A percentile compares a stretch with the other conserved stretches of the same genome.
These are phyloP conservation scores for Suillus americanus DNA, from an alignment of 768 basidiomycete genomes.

Conservation along the genomic window DNA sequence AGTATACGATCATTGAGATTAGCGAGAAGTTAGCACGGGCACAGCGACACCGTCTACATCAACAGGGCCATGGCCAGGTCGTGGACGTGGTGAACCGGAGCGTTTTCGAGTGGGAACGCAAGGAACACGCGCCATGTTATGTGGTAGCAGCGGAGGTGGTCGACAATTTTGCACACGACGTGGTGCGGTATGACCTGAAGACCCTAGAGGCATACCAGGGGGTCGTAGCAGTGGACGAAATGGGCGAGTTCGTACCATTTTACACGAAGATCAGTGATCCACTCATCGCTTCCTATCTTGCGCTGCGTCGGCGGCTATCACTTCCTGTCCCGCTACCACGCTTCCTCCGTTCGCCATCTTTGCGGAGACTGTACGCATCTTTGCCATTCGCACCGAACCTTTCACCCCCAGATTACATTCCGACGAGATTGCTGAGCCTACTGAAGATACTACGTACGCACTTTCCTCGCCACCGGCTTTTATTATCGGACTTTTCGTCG, in stretches of 20 bases:
- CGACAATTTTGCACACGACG: conserved; percentile 98
- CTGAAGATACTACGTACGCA: conserved; percentile 76
- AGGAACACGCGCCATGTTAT: conserved; percentile 83
- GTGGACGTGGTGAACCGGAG: conserved; percentile 73
- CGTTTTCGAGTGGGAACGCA: conserved; percentile 80
- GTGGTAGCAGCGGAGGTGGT: conserved; percentile 95
- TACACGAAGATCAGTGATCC: conserved; percentile 87
- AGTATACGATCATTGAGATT: conserved; percentile 95
- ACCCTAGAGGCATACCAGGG: conserved; percentile 85
- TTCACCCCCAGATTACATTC: conserved; percentile 84
- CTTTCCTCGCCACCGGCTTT: conserved; percentile 91
- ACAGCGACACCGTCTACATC: conserved; percentile 67
- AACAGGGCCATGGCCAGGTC: conserved; percentile 38
- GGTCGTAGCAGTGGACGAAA: conserved; percentile 70
- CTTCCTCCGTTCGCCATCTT: conserved; percentile 49
- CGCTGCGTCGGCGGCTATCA: conserved; percentile 57
- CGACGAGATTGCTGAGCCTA: conserved; percentile 85
- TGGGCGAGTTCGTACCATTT: conserved; percentile 81
- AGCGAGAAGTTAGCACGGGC: conserved; percentile 71
- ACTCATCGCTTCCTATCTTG: conserved; percentile 75
- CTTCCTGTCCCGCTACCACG: conserved; percentile 60
- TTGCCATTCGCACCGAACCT: conserved; percentile 93
- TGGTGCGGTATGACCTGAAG: conserved; percentile 83
- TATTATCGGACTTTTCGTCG: conserved; percentile 89
- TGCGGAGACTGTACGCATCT: conserved; percentile 64